These are phyloP conservation scores for Lavandula angustifolia DNA, from an alignment of 257 asterid genomes.

Conservation along the genomic window DNA sequence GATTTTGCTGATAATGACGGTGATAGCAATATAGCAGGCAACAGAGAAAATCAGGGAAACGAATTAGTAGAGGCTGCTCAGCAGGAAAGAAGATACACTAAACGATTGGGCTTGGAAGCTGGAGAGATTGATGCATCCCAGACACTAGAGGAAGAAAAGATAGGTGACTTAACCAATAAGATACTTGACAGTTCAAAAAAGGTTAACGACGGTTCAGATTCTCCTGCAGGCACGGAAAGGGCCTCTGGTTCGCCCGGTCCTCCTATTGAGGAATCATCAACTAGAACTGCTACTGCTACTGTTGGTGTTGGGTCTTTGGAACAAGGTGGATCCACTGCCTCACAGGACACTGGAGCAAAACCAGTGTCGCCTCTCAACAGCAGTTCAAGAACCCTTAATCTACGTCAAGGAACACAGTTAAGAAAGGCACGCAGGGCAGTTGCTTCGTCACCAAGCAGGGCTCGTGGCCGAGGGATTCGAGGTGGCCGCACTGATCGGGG, in stretches of 20 bases:
- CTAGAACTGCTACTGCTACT: slow-evolving; percentile 35
- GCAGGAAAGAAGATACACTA: slow-evolving; percentile 44
- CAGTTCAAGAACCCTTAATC: slow-evolving; percentile 64
- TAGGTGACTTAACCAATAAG: slow-evolving; percentile 39
- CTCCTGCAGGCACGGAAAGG: slow-evolving; percentile 39
- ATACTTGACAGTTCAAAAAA: slow-evolving; percentile 43
- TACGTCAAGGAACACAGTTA: slow-evolving; percentile 46
- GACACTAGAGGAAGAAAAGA: slow-evolving; percentile 52
- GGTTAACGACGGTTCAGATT: slow-evolving; percentile 43
- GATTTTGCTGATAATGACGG: slow-evolving; percentile 62
- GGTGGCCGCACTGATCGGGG: slow-evolving; percentile 63
- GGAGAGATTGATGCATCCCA: slow-evolving; percentile 61
- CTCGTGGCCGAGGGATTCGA: slow-evolving; percentile 59
- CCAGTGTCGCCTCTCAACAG: slow-evolving; percentile 47
- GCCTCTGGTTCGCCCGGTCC: slow-evolving; percentile 23
- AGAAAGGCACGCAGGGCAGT: slow-evolving; percentile 54
- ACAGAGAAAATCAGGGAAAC: slow-evolving; percentile 47
- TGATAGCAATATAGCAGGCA: slow-evolving; percentile 42
- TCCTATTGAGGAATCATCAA: slow-evolving; percentile 41
- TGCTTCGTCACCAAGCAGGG: slow-evolving; percentile 53
- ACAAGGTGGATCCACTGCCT: slow-evolving; percentile 43
- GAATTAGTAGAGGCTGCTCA: slow-evolving; percentile 28
- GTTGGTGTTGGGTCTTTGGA: slow-evolving; percentile 47
- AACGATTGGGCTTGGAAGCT: slow-evolving; percentile 45
- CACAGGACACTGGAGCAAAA: slow-evolving; percentile 38